These are phyloP conservation scores for Cephaloascus albidus DNA, from an alignment of 805 yeast genomes.

Conservation along the genomic window DNA sequence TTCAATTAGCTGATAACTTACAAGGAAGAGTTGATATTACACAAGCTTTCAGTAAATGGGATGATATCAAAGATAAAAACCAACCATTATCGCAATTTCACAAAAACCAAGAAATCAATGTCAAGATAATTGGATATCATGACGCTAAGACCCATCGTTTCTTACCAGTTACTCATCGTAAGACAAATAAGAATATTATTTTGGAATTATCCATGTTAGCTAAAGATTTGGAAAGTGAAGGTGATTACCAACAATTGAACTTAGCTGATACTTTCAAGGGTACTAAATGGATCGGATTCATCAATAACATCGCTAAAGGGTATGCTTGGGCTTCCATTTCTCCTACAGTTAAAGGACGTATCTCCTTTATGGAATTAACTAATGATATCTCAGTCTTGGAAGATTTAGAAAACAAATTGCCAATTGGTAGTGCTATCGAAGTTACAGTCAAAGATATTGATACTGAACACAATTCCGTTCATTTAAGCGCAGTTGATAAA, in stretches of 20 bases:
- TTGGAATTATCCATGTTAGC: slow-evolving; percentile 57
- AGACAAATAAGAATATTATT: slow-evolving; percentile 42
- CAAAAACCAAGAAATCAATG: slow-evolving; percentile 48
- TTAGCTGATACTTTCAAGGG: slow-evolving; percentile 40
- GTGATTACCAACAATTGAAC: slow-evolving; percentile 17
- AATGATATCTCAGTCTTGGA: slow-evolving; percentile 39
- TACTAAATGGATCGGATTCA: slow-evolving; percentile 44
- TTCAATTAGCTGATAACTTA: slow-evolving; percentile 65
- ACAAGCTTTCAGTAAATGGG: slow-evolving; percentile 47
- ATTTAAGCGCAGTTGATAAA: slow-evolving; percentile 40
- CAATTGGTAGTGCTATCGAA: slow-evolving; percentile 63
- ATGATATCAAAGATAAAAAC: slow-evolving; percentile 46
- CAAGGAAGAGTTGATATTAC: slow-evolving; percentile 76
- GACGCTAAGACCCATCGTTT: slow-evolving; percentile 62
- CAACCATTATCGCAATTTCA: slow-evolving; percentile 53
- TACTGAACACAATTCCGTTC: slow-evolving; percentile 37
- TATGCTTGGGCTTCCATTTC: slow-evolving; percentile 60
- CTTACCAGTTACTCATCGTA: slow-evolving; percentile 51
- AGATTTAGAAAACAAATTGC: slow-evolving; percentile 47
- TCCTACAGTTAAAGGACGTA: slow-evolving; percentile 58
- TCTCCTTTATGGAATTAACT: slow-evolving; percentile 56
- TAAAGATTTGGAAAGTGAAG: slow-evolving; percentile 21
- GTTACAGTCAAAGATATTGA: slow-evolving; percentile 49
- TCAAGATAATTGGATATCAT: slow-evolving; percentile 67
- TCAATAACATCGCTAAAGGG: slow-evolving; percentile 56